Conservation (phyloP, 2,329 filamentous ascomycete genomes). For the Colletotrichum falcatum region DNA sequence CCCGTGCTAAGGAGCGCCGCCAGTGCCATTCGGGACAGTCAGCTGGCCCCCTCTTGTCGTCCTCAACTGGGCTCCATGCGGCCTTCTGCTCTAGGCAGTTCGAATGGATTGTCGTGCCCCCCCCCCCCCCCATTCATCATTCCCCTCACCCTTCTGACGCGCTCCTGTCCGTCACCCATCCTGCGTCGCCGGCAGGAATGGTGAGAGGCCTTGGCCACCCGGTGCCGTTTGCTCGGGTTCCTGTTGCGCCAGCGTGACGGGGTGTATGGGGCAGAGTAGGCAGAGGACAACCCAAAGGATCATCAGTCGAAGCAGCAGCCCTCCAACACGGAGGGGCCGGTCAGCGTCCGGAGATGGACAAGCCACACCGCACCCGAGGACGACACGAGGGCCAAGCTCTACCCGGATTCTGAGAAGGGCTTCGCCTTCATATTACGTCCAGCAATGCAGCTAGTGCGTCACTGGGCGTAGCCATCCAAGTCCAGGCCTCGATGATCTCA, state of each 20-base stretch:
- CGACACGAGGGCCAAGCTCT: slow-evolving; percentile 12
- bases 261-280: slow-evolving; percentile 13
- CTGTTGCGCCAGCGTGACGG: slow-evolving; percentile 6
- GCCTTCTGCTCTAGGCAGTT: slow-evolving; percentile 36
- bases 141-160: slow-evolving; percentile 14
- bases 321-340: slow-evolving; percentile 22
- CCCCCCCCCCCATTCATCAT: slow-evolving; percentile 19
- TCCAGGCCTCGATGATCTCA: slow-evolving; percentile 16
- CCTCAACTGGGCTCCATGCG: slow-evolving; percentile 32
- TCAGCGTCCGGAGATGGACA: slow-evolving; percentile 27
- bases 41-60: slow-evolving; percentile 29
- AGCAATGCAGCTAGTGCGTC: slow-evolving; percentile 32
- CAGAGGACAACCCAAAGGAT: slow-evolving; percentile 16
- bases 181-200: slow-evolving; percentile 21
- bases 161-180: slow-evolving; percentile 10
- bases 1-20: slow-evolving; percentile 33
- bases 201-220: slow-evolving; percentile 20
- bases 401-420: slow-evolving; percentile 5
- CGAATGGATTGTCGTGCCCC: slow-evolving; percentile 32
- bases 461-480: slow-evolving; percentile 30
- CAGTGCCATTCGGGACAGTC: slow-evolving; percentile 35
- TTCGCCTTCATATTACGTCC: slow-evolving; percentile 13
- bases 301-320: slow-evolving; percentile 4
- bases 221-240: slow-evolving; percentile 11
- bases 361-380: slow-evolving; percentile 22